Conservation (phyloP, 495 filamentous ascomycete genomes). For the Podospora conica region DNA sequence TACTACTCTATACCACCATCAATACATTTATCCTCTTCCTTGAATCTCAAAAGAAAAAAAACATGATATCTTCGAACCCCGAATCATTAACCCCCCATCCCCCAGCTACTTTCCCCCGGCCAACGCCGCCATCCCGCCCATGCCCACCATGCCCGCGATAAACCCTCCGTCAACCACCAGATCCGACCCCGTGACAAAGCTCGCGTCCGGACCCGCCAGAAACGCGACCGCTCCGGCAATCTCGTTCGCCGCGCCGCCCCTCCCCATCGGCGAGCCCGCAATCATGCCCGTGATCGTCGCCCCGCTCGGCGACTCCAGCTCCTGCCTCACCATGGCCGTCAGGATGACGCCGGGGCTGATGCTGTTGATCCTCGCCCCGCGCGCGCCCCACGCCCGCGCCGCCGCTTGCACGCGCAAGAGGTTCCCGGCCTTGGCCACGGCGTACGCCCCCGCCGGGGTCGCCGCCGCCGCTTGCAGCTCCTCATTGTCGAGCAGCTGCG, state of each 20-base stretch:
- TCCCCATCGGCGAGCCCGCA: constrained; percentile 8
- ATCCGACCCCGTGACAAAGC: constrained; percentile 49
- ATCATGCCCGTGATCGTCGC: constrained; percentile 12
- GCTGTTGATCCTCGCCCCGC: constrained; percentile 45
- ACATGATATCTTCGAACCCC: neutral
- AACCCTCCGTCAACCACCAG: constrained; percentile 52
- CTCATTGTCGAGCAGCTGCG: constrained; percentile 9
- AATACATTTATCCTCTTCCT: neutral
- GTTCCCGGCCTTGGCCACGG: constrained; percentile 46
- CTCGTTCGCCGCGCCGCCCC: constrained; percentile 39
- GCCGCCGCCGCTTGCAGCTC: neutral
- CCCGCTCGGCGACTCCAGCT: constrained; percentile 10
- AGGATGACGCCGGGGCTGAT: constrained; percentile 48
- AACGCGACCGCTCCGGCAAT: constrained; percentile 49
- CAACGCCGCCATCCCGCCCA: neutral
- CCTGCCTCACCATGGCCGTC: constrained; percentile 17
- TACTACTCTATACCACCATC: neutral
- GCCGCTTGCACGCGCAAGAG: constrained; percentile 45
- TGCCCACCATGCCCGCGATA: constrained; percentile 7
- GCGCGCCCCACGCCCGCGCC: constrained; percentile 44
- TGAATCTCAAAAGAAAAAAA: neutral
- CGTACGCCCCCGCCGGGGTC: constrained; percentile 46
- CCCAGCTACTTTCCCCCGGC: neutral
- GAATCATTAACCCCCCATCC: neutral
- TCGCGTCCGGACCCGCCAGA: constrained; percentile 43